A percentile compares a stretch with the other conserved stretches of the same genome.
Evolutionary conservation across 2,329 filamentous ascomycete genomes (phyloP).

Genomic region (Hansfordia pulvinata): DNA sequence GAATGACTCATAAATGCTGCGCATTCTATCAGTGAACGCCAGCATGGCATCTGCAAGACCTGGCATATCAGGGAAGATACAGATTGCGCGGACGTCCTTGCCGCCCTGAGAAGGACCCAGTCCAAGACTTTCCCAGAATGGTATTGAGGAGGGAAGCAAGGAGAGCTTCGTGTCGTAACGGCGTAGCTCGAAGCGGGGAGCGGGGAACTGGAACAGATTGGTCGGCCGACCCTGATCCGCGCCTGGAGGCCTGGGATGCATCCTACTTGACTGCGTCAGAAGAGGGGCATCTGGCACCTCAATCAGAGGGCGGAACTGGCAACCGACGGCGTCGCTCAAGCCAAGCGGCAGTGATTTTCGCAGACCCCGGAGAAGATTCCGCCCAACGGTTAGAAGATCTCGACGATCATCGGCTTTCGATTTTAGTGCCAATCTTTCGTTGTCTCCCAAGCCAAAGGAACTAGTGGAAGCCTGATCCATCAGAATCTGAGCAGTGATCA

Average conservation of each 20-base stretch:
- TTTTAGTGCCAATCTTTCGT: slow-evolving; percentile 10
- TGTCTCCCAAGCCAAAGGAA: slow-evolving; percentile 19
- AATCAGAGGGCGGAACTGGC: slow-evolving; percentile 33
- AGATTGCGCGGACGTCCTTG: slow-evolving; percentile 60
- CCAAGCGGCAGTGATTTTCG: slow-evolving; percentile 28
- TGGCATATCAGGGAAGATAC: slow-evolving; percentile 53
- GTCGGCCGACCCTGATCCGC: slow-evolving; percentile 33
- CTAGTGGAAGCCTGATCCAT: slow-evolving; percentile 54
- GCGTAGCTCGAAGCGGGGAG: slow-evolving; percentile 60
- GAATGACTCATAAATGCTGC: slow-evolving; percentile 58
- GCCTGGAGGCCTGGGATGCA: slow-evolving; percentile 34
- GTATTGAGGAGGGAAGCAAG: slow-evolving; percentile 58
- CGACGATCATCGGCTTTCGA: slow-evolving; percentile 21
- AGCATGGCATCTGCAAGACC: slow-evolving; percentile 47
- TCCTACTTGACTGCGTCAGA: slow-evolving; percentile 33
- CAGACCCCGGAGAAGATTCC: slow-evolving; percentile 34
- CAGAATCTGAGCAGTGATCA: slow-evolving; percentile 57
- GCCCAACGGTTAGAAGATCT: slow-evolving; percentile 26
- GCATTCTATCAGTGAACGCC: slow-evolving; percentile 53
- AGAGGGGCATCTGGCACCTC: slow-evolving; percentile 45
- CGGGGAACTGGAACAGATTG: slow-evolving; percentile 47
- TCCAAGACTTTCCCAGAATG: slow-evolving; percentile 73
- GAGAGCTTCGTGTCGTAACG: slow-evolving; percentile 58
- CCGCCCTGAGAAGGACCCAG: slow-evolving; percentile 55
- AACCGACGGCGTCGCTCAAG: slow-evolving; percentile 26